Evolutionary conservation across 2,329 filamentous ascomycete species (phyloP), one percentile per base, ranked within the genome.

Genomic region (Pleoardoris graminearum): DNA sequence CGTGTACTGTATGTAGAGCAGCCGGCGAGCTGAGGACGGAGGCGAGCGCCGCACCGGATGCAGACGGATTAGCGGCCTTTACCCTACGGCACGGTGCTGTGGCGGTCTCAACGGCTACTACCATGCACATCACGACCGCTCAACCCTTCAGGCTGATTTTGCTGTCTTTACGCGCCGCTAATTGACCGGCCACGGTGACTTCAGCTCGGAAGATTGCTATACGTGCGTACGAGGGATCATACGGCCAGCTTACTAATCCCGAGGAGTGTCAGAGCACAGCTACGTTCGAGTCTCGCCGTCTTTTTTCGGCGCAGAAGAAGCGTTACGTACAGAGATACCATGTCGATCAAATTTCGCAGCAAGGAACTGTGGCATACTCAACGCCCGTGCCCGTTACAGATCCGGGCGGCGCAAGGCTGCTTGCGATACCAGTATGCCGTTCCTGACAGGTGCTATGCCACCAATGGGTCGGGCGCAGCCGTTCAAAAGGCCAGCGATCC

Each of bases 401-500:
- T 35, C 36, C 32, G 29, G 38, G 35, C 48, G 48, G 48, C 48
- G 38, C 29, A 43, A 36, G 29, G 37, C 48, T 42, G n/a, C 3
- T 30, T 33, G 33, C 44, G 33, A 38, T 25, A 61, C 66, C 67
- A 66, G 64, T 58, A 59, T 53, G 53, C 57, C 55, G 68, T 71
- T 67, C 67, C 69, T 66, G 67, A 64, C 55, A 50, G 49, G 42
- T 37, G 39, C 39, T 37, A 53, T 51, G 61, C 60, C 60, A 61
- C 61, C 58, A 67, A 62, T 67, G 64, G 69, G 58, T 67, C 68
- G 67, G 68, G 63, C 66, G 57, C 62, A 66, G 65, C 67, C 67
- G 63, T 66, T 55, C 53, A 53, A 60, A 53, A 59, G 54, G 54
- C 60, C 50, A 61, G 58, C 17, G 51, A 43, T 52, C 50, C 53